Base-by-base conservation (phyloP, 345 rosid genomes). In the Populus simonii region DNA sequence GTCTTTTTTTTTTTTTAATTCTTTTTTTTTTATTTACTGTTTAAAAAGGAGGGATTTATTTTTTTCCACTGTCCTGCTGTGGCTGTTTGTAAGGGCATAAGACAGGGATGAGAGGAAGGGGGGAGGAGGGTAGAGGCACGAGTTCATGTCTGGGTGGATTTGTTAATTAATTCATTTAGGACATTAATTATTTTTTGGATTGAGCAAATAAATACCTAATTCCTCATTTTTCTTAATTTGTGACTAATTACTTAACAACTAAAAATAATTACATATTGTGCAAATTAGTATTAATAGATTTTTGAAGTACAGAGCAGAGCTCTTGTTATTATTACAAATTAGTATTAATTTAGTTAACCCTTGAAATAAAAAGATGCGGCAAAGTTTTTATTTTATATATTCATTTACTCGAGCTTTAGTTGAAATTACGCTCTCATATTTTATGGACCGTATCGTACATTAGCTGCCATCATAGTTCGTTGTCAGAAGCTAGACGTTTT, bases 41-140 rank as follows among this genome's bases (percentile, higher is more conserved):
- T 62, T 39, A 65, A 41, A n/a, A 57, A 53, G 31, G 73, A 72
- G 45, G 7, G 57, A 80, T 86, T 79, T 43, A 20, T 71, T 38
- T 8, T 36, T 59, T 27, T 18, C 67, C 67, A n/a, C 13, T 72
- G 53, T 10, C 47, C 51, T n/a, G 63, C 29, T n/a, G 63, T 13
- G 7, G 74, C 10, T 29, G 29, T 0, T 25, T 27, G 7, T 25
- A n/a, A 8, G 36, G 36, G 22, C 62, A 1, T 57, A 57, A 57
- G 62, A 57, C 29, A 23, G 69, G 0, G 69, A 53, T 11, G 49
- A 36, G 6, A 25, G 15, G 20, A 27, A 35, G 71, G 38, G 35
- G 23, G 27, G 43, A 20, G 49, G 27, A 3, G 41, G 79, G 66
- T 23, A 25, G 41, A 55, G 82, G 68, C 86, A 74, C 4, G 7